phyloP scores from a whole-genome alignment of 2,329 filamentous ascomycete genomes.

The Alternaria alternata region DNA sequence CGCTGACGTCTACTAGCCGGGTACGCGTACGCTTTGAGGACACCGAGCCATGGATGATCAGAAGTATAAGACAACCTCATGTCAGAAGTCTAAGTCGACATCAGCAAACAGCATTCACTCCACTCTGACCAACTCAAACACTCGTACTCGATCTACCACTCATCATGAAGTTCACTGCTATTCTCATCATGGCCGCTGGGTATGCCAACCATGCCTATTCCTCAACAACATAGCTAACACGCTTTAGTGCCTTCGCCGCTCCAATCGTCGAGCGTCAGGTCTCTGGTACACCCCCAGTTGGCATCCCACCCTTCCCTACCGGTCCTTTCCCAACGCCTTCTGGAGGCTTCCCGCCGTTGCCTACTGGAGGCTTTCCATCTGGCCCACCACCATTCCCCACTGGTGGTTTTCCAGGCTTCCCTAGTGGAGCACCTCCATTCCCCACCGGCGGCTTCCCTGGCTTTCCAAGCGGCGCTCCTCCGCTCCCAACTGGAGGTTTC shows the following conservation, averaged over 20 bases:
- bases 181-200: constrained; percentile 21
- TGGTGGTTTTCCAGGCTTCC: constrained; percentile 3
- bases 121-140: not conserved
- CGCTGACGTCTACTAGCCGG: not conserved
- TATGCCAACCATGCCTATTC: not conserved
- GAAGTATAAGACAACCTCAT: constrained; percentile 4
- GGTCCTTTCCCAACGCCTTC: constrained; percentile 4
- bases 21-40: not conserved
- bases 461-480: not conserved
- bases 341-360: constrained; percentile 2
- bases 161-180: constrained; percentile 20
- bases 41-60: not conserved
- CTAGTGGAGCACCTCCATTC: not conserved
- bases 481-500: constrained; percentile 9
- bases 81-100: not conserved
- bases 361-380: constrained; percentile 7
- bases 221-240: constrained; percentile 3
- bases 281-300: constrained; percentile 1
- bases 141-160: not conserved
- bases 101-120: not conserved
- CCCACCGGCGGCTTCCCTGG: constrained; percentile 3
- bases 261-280: constrained; percentile 17
- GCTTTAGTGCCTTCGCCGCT: constrained; percentile 20
- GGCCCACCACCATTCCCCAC: constrained; percentile 4
- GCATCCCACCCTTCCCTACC: constrained; percentile 5